A percentile compares a stretch with the other conserved stretches of the same genome.
These are phyloP conservation scores for Cyathus striatus DNA, from an alignment of 768 basidiomycete species.

Conservation along the genomic window DNA sequence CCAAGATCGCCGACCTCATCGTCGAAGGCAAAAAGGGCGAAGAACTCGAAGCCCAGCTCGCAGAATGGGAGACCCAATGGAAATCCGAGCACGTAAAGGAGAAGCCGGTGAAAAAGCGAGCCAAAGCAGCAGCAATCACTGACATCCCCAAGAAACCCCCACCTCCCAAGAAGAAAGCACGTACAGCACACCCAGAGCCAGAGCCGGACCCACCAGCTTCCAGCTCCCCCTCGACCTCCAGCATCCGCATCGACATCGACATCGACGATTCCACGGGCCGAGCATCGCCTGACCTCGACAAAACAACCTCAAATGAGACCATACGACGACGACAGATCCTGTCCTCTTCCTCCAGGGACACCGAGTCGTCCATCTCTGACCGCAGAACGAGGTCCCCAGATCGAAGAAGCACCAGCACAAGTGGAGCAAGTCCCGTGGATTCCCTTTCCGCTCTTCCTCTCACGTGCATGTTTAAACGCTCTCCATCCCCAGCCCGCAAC, in stretches of 20 bases:
- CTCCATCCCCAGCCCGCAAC: slow-evolving; percentile 34
- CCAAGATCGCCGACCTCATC: slow-evolving; percentile 64
- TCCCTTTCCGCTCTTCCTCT: slow-evolving; percentile 43
- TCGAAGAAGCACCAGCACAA: not conserved
- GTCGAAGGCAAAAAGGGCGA: slow-evolving; percentile 62
- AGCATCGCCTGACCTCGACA: not conserved
- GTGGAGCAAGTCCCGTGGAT: slow-evolving; percentile 7
- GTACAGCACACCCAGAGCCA: too few species aligned
- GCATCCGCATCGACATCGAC: not conserved
- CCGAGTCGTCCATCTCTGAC: not conserved
- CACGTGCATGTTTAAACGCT: slow-evolving; percentile 63
- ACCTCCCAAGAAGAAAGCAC: too few species aligned
- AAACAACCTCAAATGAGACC: not conserved
- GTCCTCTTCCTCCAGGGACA: not conserved
- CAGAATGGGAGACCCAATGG: slow-evolving; percentile 49
- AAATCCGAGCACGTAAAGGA: slow-evolving; percentile 11
- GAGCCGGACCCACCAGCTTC: not conserved
- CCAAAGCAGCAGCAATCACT: not conserved
- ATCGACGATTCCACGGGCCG: not conserved
- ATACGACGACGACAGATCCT: not conserved
- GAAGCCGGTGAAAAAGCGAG: not conserved
- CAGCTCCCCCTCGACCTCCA: not conserved
- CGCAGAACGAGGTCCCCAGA: not conserved
- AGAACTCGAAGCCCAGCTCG: slow-evolving; percentile 56
- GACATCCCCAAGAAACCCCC: not conserved